phyloP scores from a whole-genome alignment of 345 rosid genomes.

The Eutrema yunnanense region DNA sequence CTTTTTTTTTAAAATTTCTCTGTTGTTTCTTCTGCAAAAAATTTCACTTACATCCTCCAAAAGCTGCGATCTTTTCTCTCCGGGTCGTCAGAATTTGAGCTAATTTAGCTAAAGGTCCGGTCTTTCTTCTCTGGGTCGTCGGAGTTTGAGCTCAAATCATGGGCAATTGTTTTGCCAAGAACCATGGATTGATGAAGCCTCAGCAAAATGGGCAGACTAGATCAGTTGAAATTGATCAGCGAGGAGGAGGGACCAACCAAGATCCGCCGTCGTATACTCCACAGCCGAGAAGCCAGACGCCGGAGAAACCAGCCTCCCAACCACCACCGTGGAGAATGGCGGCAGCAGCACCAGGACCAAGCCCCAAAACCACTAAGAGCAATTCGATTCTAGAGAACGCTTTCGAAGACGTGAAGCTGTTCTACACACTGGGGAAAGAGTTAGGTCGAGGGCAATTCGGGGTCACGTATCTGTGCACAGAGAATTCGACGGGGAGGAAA shows the following conservation, averaged over 20 bases:
- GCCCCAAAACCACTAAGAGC: constrained; percentile 37
- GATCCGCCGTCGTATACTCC: constrained; percentile 34
- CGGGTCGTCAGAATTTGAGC: constrained; percentile 11
- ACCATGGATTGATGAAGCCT: constrained; percentile 29
- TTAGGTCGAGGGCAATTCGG: constrained; percentile 94
- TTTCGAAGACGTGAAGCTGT: constrained; percentile 57
- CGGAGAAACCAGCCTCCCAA: constrained; percentile 25
- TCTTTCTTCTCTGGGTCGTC: constrained; percentile 11
- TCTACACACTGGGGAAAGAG: constrained; percentile 64
- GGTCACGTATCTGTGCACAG: constrained; percentile 69
- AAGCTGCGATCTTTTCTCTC: not conserved
- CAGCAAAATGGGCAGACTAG: constrained; percentile 33
- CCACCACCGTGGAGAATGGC: constrained; percentile 37
- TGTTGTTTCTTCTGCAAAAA: not conserved
- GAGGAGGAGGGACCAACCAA: constrained; percentile 16
- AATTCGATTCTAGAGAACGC: constrained; percentile 71
- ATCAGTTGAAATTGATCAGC: constrained; percentile 29
- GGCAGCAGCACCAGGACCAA: constrained; percentile 20
- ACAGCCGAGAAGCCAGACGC: constrained; percentile 33
- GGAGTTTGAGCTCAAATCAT: constrained; percentile 21
- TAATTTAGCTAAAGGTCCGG: constrained; percentile 8
- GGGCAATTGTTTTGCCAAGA: constrained; percentile 56
- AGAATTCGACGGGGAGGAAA: constrained; percentile 55
- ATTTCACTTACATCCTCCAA: not conserved
- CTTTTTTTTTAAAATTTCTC: not conserved